Conservation (phyloP, 164 flowering plant species). For the Dillenia turbinata region DNA sequence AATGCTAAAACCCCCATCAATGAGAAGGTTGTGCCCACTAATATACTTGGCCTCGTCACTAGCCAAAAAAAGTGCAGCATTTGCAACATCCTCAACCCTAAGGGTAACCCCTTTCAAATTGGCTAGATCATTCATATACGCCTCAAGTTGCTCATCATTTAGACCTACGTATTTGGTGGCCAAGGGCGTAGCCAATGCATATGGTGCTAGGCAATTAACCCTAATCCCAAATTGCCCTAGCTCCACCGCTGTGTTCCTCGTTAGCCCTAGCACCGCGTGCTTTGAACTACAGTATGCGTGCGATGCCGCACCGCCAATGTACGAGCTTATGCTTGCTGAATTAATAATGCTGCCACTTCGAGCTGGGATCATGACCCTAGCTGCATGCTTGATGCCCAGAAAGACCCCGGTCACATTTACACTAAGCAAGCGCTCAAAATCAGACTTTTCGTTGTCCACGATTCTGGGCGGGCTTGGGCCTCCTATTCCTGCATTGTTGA, state of each 20-base stretch:
- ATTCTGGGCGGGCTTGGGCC: constrained; percentile 18
- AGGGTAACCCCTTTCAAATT: constrained; percentile 6
- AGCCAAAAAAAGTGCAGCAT: constrained; percentile 15
- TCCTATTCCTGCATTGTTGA: constrained; percentile 43
- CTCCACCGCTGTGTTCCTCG: constrained; percentile 38
- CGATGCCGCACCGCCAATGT: constrained; percentile 20
- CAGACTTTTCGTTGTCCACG: constrained; percentile 21
- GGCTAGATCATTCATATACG: neutral
- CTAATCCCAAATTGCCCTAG: constrained; percentile 46
- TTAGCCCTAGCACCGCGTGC: constrained; percentile 41
- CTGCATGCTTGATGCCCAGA: constrained; percentile 36
- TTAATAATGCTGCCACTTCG: constrained; percentile 26
- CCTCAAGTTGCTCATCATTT: neutral
- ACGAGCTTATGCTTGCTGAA: constrained; percentile 22
- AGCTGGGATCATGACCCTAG: constrained; percentile 35
- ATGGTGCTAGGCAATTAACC: constrained; percentile 48
- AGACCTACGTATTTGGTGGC: constrained; percentile 8
- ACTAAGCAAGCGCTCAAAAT: constrained; percentile 30
- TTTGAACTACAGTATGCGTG: constrained; percentile 37
- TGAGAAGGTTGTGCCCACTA: constrained; percentile 29
- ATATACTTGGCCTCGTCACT: constrained; percentile 32
- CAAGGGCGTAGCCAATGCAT: constrained; percentile 22
- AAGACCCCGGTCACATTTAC: constrained; percentile 34
- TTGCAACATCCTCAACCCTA: constrained; percentile 2
- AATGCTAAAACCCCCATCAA: constrained; percentile 32